These are phyloP conservation scores for Scenedesmus sp. DNA, from an alignment of 163 green algal genomes.

Conservation along the genomic window DNA sequence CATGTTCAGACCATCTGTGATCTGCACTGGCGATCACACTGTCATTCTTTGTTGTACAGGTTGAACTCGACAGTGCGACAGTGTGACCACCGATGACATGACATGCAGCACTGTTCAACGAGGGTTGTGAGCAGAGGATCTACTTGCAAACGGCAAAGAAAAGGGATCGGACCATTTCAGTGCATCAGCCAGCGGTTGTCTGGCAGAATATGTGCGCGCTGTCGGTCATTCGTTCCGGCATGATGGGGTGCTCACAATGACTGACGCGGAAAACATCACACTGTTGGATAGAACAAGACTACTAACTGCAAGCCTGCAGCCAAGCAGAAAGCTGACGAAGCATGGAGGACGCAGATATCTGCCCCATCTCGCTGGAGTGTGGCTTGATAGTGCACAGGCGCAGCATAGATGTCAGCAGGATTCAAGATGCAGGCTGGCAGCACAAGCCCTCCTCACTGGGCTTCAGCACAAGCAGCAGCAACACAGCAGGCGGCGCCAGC, in stretches of 20 bases:
- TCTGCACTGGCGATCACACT: too few relatives aligned
- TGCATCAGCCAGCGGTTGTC: background rate
- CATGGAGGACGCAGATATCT: background rate
- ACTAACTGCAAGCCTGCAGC: background rate
- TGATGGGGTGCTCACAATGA: background rate
- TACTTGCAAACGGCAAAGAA: background rate
- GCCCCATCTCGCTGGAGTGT: slow-evolving; percentile 12
- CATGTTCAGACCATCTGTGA: too few relatives aligned
- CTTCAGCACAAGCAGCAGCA: background rate
- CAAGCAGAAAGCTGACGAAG: background rate
- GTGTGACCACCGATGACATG: background rate
- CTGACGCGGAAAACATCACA: background rate
- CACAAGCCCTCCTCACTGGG: background rate
- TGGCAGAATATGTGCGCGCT: background rate
- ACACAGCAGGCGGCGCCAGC: background rate
- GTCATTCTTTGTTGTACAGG: too few relatives aligned
- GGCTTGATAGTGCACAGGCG: background rate
- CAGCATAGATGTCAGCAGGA: slow-evolving; percentile 11
- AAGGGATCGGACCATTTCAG: background rate
- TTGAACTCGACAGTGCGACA: too few relatives aligned
- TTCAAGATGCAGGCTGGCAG: background rate
- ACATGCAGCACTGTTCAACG: background rate
- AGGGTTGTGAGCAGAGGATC: background rate
- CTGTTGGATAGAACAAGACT: background rate
- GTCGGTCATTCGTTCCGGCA: background rate